phyloP scores from a whole-genome alignment of 129 eudicot genomes.

The Flaveria brownii region DNA sequence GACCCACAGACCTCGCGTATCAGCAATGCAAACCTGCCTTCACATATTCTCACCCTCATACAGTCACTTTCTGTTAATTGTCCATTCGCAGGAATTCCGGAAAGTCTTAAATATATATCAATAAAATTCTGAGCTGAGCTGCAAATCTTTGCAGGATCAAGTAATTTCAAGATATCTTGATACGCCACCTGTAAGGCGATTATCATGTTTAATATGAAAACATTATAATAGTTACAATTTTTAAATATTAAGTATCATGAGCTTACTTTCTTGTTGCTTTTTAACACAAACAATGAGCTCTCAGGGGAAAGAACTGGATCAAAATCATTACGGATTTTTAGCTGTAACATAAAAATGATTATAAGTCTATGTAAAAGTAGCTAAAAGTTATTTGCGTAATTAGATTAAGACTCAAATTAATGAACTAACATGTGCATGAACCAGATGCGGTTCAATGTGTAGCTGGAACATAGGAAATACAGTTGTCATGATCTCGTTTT shows the following conservation, averaged over 20 bases:
- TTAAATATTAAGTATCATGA: not conserved
- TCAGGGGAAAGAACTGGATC: conserved; percentile 99
- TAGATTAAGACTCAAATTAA: conserved; percentile 4
- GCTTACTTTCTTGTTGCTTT: conserved; percentile 91
- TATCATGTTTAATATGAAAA: conserved; percentile 24
- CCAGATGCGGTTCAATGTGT: conserved; percentile 99
- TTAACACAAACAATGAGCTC: conserved; percentile 92
- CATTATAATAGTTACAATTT: not conserved
- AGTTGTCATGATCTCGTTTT: conserved; percentile 89
- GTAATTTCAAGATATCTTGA: conserved; percentile 84
- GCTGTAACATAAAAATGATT: conserved; percentile 50
- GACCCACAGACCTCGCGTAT: conserved; percentile 89
- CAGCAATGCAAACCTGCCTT: conserved; percentile 90
- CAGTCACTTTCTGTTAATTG: conserved; percentile 84
- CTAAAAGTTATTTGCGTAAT: not conserved
- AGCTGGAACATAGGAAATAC: conserved; percentile 99
- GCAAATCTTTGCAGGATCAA: conserved; percentile 80
- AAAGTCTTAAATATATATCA: conserved; percentile 75
- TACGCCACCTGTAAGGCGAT: conserved; percentile 61
- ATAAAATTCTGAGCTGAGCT: conserved; percentile 93
- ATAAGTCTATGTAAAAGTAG: conserved; percentile 4
- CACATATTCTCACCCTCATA: conserved; percentile 95
- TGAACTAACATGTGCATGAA: conserved; percentile 91
- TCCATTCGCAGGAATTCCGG: conserved; percentile 78
- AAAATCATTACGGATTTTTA: conserved; percentile 92